Conservation (phyloP, 768 basidiomycete genomes). For the Suillus spraguei region DNA sequence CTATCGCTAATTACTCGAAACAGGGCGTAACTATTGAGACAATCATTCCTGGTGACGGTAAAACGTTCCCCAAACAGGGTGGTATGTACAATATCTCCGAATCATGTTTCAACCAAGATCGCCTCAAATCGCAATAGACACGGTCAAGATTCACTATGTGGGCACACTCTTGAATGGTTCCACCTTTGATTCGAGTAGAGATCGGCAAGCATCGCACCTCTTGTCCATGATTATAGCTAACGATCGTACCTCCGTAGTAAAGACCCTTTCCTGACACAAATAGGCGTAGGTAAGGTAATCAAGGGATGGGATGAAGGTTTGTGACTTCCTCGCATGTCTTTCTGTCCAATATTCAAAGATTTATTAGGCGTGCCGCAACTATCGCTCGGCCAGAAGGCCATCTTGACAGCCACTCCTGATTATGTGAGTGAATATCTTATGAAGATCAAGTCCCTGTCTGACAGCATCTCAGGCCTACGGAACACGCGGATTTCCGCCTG, state of each 20-base stretch:
- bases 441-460: constrained; percentile 7
- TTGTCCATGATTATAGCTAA: constrained; percentile 8
- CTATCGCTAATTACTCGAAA: constrained; percentile 9
- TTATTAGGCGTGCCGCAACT: constrained; percentile 71
- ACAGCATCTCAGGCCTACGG: constrained; percentile 63
- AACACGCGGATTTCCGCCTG: constrained; percentile 69
- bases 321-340: constrained; percentile 19
- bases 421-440: constrained; percentile 53
- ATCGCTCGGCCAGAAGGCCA: constrained; percentile 75
- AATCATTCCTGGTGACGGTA: constrained; percentile 62
- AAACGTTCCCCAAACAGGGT: constrained; percentile 65
- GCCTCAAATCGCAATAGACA: constrained; percentile 48
- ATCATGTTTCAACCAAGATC: constrained; percentile 19
- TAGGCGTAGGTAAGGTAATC: constrained; percentile 84
- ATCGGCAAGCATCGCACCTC: constrained; percentile 53
- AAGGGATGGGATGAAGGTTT: constrained; percentile 90
- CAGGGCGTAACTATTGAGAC: constrained; percentile 74
- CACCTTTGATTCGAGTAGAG: constrained; percentile 76
- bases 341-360: constrained; percentile 18
- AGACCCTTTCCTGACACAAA: constrained; percentile 64
- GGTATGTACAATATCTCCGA: constrained; percentile 48
- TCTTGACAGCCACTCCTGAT: constrained; percentile 69
- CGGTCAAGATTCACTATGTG: constrained; percentile 76
- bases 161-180: constrained; percentile 67
- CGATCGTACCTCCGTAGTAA: constrained; percentile 41